phyloP scores from a whole-genome alignment of 768 basidiomycete genomes.

The Coprinopsis sp. region DNA sequence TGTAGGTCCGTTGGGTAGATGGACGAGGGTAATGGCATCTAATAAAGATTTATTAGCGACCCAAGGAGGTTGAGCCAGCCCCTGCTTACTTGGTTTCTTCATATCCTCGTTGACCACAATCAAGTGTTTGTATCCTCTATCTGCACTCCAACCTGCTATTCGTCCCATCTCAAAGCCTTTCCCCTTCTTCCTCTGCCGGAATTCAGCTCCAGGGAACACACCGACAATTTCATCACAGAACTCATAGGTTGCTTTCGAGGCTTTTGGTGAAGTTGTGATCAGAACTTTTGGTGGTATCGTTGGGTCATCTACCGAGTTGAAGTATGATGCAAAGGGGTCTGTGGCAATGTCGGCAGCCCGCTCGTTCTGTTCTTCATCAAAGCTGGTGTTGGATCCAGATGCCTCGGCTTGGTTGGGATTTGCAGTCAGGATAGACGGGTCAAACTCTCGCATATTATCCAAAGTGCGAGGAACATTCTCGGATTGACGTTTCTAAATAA shows the following conservation, averaged over 20 bases:
- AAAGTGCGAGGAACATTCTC: conserved; percentile 89
- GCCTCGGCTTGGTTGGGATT: conserved; percentile 35
- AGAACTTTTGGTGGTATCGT: conserved; percentile 79
- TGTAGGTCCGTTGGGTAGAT: conserved; percentile 89
- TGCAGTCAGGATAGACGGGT: conserved; percentile 61
- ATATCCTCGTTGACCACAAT: conserved; percentile 94
- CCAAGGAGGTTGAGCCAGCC: not conserved
- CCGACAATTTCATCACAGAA: conserved; percentile 90
- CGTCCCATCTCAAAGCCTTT: conserved; percentile 88
- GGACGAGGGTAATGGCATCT: conserved; percentile 92
- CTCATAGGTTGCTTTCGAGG: conserved; percentile 84
- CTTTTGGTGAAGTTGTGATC: conserved; percentile 85
- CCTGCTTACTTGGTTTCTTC: conserved; percentile 82
- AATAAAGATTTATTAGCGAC: conserved; percentile 1
- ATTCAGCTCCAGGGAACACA: conserved; percentile 89
- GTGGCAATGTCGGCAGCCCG: conserved; percentile 62
- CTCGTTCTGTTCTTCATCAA: conserved; percentile 44
- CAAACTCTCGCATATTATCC: conserved; percentile 88
- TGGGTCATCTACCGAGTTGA: conserved; percentile 62
- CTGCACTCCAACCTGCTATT: conserved; percentile 91
- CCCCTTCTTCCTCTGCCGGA: conserved; percentile 80
- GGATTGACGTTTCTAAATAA: conserved; percentile 65
- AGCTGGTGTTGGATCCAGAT: conserved; percentile 26
- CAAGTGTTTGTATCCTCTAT: conserved; percentile 82
- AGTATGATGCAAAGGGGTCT: conserved; percentile 77